Base-by-base conservation (phyloP, 768 basidiomycete genomes). In the Lactarius sanguifluus region DNA sequence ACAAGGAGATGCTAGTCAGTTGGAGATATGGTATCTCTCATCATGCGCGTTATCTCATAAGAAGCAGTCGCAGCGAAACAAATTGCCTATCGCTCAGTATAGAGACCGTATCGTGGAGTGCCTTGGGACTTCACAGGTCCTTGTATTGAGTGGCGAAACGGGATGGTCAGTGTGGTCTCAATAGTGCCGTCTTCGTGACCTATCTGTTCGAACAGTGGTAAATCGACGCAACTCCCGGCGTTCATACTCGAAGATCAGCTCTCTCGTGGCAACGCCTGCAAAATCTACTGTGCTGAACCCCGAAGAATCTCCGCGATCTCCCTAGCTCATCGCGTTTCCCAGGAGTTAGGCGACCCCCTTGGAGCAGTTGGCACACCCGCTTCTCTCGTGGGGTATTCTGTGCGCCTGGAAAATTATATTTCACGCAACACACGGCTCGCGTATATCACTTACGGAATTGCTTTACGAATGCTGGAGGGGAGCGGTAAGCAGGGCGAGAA, bases 301-400 rank as follows among this genome's bases (percentile, higher is more conserved):
- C 85, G 96, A 54, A 86, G 96, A 50, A 98, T 98, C 69, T 96
- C 94, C 62, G 96, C 96, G 1, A 92, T 98, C 59, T 98, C 96
- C 0, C 83, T 98, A 8, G 96, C 96, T 0, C 93, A 96, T 70
- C 88, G 94, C 77, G 96, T 98, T 38, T 95, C 96, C 23, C 85
- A 85, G 57, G 96, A 99, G 76, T 80, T 99, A 4, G 96, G 96
- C 9, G 96, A 99, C 72, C 79, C 85, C 13, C 84, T 87, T 0
- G 91, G 88, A 64, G 81, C 85, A 28, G 87, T 94, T 47, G 96
- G 95, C 16, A 90, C 91, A 0, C 73, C 78, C 12, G 82, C 81
- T 59, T 96, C 94, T 56, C 81, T 96, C 20, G 91, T 98, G 45
- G 96, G 96, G 23, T 98, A 98, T 76, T 92, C 95, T 7, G 96